Evolutionary conservation across 306 rosid genomes (phyloP), one percentile per base, ranked within the genome.

Genomic region (Leucaena leucocephala): DNA sequence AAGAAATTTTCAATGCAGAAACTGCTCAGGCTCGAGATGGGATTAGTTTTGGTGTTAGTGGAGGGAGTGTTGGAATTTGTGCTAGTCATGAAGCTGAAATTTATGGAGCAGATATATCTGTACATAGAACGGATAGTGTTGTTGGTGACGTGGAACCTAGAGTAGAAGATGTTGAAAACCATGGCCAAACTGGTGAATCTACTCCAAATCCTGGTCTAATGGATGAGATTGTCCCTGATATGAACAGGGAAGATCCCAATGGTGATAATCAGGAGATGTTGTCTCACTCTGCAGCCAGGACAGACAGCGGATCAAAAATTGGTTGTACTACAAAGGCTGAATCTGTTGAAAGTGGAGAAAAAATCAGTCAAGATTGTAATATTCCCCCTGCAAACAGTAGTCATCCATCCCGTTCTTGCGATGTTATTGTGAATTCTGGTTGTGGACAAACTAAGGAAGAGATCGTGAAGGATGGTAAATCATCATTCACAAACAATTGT

Each of bases 71-170:
- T 68, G 99, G 99, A 74, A 96, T 96, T 94, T 96, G 99, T 84
- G 98, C 98, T 72, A 96, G 99, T 85, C 97, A 96, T 81, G 99
- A 93, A 85, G 99, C 98, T 85, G 99, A 96, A 84, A 93, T 96
- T 73, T 98, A 88, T 10, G 99, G 99, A 59, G 92, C 96, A 66
- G 98, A 93, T 82, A 83, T 87, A 82, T 91, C 97, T 75, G 98
- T 90, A 74, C 99, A 93, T 86, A 90, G 97, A 91, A 88, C 97
- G 55, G 86, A 84, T 78, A 96, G 99, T 80, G 99, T 96, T 42
- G 97, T 96, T 82, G 98, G 99, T 14, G 99, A 96, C 74, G 83
- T 95, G 76, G 99, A 93, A 76, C 98, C 90, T 52, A 87, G 98
- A 84, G 82, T 83, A 74, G 99, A 95, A 84, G 99, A 95, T 82